A percentile compares a stretch with the other conserved stretches of the same genome.
Evolutionary conservation across 768 basidiomycete species (phyloP).

Genomic region (Termitomyces sp.): DNA sequence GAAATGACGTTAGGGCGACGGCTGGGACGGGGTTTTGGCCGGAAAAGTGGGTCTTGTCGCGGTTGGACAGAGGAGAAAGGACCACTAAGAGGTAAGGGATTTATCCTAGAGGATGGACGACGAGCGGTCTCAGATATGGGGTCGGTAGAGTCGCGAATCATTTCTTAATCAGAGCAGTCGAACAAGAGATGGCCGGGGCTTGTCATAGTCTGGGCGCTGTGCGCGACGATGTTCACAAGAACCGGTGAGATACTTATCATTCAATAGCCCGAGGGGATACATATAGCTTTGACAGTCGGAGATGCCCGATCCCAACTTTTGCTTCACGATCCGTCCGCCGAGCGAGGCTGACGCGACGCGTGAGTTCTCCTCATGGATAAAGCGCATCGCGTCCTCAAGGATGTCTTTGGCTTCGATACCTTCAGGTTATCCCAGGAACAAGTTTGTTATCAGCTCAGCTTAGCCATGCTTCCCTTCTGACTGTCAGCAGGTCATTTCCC

Average conservation of each 20-base stretch:
- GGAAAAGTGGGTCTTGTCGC: background rate
- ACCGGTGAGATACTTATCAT: background rate
- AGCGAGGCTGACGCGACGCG: too few relatives aligned
- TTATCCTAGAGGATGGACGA: slow-evolving; percentile 3
- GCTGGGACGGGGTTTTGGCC: background rate
- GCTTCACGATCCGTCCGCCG: background rate
- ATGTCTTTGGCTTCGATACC: background rate
- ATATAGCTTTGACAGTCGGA: slow-evolving; percentile 2
- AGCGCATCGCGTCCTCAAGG: background rate
- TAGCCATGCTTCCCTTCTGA: background rate
- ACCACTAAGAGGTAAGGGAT: slow-evolving; percentile 2
- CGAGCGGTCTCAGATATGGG: background rate
- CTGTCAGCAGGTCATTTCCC: slow-evolving; percentile 5
- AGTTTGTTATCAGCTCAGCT: background rate
- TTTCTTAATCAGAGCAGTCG: slow-evolving; percentile 1
- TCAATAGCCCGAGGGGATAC: background rate
- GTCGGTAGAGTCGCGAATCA: background rate
- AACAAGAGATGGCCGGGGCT: background rate
- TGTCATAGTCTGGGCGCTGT: slow-evolving; percentile 10
- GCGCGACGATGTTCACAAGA: background rate
- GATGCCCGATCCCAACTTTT: slow-evolving; percentile 8
- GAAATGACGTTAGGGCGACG: slow-evolving; percentile 1
- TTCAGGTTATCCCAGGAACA: background rate
- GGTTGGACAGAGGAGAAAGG: background rate
- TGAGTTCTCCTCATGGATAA: background rate